A percentile compares a stretch with the other conserved stretches of the same genome.
phyloP scores from a whole-genome alignment of 2,329 filamentous ascomycete species.

The Ceratocystiopsis sp. region DNA sequence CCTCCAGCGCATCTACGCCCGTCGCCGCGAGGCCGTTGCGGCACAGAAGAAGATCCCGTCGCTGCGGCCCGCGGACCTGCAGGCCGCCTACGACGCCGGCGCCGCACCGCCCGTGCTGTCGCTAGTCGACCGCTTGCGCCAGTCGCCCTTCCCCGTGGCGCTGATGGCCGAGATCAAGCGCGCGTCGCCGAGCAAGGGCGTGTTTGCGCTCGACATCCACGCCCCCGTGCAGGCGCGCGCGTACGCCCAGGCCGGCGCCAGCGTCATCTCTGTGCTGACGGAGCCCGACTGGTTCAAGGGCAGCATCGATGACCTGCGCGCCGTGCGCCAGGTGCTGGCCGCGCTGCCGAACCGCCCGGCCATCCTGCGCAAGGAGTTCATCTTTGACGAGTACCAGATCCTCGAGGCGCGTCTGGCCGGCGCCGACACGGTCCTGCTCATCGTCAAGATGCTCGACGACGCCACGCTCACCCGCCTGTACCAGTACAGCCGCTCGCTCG shows the following conservation, averaged over 20 bases:
- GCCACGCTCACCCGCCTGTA: conserved; percentile 63
- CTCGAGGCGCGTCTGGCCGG: conserved; percentile 83
- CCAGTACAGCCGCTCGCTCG: conserved; percentile 71
- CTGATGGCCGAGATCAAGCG: conserved; percentile 96
- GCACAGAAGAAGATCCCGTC: conserved; percentile 76
- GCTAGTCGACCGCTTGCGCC: conserved; percentile 60
- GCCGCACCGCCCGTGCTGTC: conserved; percentile 70
- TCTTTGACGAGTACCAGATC: conserved; percentile 97
- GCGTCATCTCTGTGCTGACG: conserved; percentile 94
- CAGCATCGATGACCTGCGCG: conserved; percentile 79
- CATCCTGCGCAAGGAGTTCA: conserved; percentile 85
- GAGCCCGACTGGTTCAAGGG: conserved; percentile 99
- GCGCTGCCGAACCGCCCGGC: conserved; percentile 86
- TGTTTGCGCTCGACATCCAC: conserved; percentile 74
- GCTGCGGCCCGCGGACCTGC: conserved; percentile 63
- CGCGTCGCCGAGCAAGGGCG: conserved; percentile 87
- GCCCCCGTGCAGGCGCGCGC: conserved; percentile 79
- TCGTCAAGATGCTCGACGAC: conserved; percentile 90
- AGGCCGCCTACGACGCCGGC: conserved; percentile 72
- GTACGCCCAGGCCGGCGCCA: conserved; percentile 87
- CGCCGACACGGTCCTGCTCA: conserved; percentile 69
- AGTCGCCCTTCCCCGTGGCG: conserved; percentile 75
- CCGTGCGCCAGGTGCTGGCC: conserved; percentile 75
- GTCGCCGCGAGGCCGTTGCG: conserved; percentile 57
- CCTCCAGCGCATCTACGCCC: conserved; percentile 75